phyloP scores from a whole-genome alignment of 2,329 filamentous ascomycete genomes.

The Diplocarpon mali region DNA sequence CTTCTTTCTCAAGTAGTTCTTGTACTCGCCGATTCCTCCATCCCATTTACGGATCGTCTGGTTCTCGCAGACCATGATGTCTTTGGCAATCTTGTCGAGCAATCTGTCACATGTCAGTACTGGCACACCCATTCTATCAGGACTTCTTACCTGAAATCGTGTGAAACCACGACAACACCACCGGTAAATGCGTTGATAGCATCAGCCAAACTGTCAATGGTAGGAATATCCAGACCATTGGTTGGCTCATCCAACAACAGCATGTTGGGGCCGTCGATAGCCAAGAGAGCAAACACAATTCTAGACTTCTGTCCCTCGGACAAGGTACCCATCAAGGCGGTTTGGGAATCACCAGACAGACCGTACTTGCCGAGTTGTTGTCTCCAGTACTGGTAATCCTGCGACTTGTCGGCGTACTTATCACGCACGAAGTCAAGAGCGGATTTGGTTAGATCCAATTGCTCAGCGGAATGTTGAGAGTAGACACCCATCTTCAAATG shows the following conservation, averaged over 20 bases:
- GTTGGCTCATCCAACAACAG: conserved; percentile 95
- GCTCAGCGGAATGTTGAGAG: conserved; percentile 96
- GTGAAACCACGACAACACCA: conserved; percentile 52
- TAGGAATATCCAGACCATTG: conserved; percentile 98
- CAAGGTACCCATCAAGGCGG: conserved; percentile 91
- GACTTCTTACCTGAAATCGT: conserved; percentile 84
- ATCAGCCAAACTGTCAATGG: conserved; percentile 93
- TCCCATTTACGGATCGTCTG: conserved; percentile 86
- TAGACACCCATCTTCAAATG: conserved; percentile 98
- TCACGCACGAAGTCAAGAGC: conserved; percentile 95
- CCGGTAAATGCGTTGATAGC: conserved; percentile 91
- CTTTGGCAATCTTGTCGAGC: conserved; percentile 70
- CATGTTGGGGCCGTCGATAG: conserved; percentile 97
- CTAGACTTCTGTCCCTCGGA: conserved; percentile 96
- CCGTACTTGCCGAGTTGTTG: conserved; percentile 95
- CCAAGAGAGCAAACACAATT: conserved; percentile 93
- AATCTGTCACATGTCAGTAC: conserved; percentile 5
- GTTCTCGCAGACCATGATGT: conserved; percentile 99
- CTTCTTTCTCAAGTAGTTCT: conserved; percentile 98
- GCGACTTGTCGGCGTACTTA: conserved; percentile 78
- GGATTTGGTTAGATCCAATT: conserved; percentile 96
- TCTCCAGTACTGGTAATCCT: conserved; percentile 99
- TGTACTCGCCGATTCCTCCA: conserved; percentile 86
- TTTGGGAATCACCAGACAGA: conserved; percentile 85
- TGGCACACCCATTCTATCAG: too few species aligned